Conservation (phyloP, 1,284 basidiomycete genomes). For the Cryptococcus hybrid region DNA sequence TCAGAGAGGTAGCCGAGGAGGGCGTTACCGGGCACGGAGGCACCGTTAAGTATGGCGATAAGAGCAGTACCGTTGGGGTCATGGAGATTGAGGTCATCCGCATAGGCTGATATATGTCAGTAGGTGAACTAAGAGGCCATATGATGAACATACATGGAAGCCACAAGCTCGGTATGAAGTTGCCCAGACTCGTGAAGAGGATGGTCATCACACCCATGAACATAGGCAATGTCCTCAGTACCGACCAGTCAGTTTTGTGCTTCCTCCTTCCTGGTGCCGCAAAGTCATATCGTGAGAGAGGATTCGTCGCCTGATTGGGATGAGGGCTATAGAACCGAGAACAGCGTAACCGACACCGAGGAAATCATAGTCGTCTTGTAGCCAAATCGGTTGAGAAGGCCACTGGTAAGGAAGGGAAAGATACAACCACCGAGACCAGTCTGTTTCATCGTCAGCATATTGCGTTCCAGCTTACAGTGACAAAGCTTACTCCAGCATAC, state of each 20-base stretch:
- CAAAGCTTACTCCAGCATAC: slow-evolving; percentile 29
- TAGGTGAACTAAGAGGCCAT: not conserved
- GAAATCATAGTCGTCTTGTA: slow-evolving; percentile 47
- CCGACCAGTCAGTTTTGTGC: slow-evolving; percentile 21
- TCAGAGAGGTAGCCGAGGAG: slow-evolving; percentile 46
- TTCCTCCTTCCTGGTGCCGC: slow-evolving; percentile 1
- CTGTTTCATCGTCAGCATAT: not conserved
- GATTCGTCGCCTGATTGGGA: slow-evolving; percentile 44
- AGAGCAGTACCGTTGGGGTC: slow-evolving; percentile 42
- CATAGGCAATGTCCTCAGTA: slow-evolving; percentile 27
- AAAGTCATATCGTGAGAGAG: slow-evolving; percentile 18
- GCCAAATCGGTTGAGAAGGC: slow-evolving; percentile 38
- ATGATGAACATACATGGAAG: slow-evolving; percentile 37
- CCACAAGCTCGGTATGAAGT: slow-evolving; percentile 48
- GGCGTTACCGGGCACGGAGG: slow-evolving; percentile 44
- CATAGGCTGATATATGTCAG: slow-evolving; percentile 25
- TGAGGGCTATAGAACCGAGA: slow-evolving; percentile 32
- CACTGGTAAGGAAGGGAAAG: slow-evolving; percentile 44
- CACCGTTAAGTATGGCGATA: slow-evolving; percentile 48
- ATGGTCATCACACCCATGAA: slow-evolving; percentile 39
- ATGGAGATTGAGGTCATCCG: slow-evolving; percentile 33
- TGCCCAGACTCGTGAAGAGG: slow-evolving; percentile 42
- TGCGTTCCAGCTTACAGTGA: not conserved
- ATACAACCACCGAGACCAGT: slow-evolving; percentile 45
- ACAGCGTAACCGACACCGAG: slow-evolving; percentile 38